Percentiles rank a stretch among this genome's conserved stretches.
phyloP scores from a whole-genome alignment of 495 filamentous ascomycete species.

The Xeromyces bisporus region DNA sequence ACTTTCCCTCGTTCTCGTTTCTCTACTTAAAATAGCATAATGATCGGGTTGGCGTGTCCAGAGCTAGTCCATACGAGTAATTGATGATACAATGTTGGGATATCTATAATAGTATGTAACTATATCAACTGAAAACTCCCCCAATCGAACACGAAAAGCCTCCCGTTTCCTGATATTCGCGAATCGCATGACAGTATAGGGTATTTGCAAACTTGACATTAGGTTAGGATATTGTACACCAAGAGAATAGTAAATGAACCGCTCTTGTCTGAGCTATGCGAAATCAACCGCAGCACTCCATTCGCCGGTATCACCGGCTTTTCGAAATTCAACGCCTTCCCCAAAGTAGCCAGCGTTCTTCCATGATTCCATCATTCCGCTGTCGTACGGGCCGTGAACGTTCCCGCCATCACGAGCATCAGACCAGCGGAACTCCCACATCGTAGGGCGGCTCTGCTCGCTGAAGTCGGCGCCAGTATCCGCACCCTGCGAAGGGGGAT shows the following conservation, averaged over 20 bases:
- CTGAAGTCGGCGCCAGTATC: conserved; percentile 8
- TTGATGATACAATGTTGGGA: no score
- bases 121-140: no score
- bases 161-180: no score
- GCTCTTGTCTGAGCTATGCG: no score
- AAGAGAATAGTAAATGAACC: not conserved
- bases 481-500: conserved; percentile 22
- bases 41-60: conserved; percentile 29
- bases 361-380: conserved; percentile 72
- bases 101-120: no score
- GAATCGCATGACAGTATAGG: no score
- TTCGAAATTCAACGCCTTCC: conserved; percentile 77
- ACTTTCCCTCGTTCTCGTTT: conserved; percentile 12
- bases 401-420: conserved; percentile 70
- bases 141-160: no score
- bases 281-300: conserved; percentile 52
- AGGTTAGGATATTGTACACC: conserved; percentile 2
- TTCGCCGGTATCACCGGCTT: conserved; percentile 33
- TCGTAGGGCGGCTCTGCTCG: conserved; percentile 20
- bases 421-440: conserved; percentile 88
- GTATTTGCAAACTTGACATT: no score
- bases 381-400: conserved; percentile 76
- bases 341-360: conserved; percentile 83
- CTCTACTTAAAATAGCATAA: conserved; percentile 26
- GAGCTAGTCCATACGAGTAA: conserved; percentile 10